A percentile compares a stretch with the other conserved stretches of the same genome.
Conservation (phyloP, 2,329 filamentous ascomycete species). For the Ambrosiella beaveri region DNA sequence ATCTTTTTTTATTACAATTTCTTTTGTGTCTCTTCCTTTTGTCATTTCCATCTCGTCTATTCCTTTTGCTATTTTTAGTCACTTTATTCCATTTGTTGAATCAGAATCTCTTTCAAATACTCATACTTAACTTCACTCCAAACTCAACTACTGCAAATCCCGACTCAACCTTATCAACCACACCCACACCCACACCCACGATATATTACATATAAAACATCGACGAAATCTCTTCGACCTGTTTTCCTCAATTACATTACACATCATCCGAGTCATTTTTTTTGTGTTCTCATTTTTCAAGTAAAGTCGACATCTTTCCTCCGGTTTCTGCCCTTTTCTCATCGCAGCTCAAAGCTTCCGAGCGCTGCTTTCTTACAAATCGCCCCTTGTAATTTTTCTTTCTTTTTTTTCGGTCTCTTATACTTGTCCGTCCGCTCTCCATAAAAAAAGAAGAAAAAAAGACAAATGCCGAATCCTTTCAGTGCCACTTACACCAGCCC, state of each 20-base stretch:
- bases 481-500: background rate
- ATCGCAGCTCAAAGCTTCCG: background rate
- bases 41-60: background rate
- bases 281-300: background rate
- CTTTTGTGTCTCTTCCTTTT: background rate
- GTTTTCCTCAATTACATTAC: background rate
- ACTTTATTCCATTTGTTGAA: background rate
- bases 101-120: background rate
- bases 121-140: too few species aligned
- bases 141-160: too few species aligned
- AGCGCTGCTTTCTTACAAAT: background rate
- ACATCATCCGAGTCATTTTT: background rate
- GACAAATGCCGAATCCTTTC: background rate
- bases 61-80: background rate
- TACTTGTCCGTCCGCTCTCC: background rate
- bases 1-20: background rate
- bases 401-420: background rate
- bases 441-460: background rate
- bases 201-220: too few species aligned
- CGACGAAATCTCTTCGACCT: too few species aligned
- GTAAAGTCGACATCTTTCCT: too few species aligned
- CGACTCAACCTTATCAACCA: too few species aligned
- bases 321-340: background rate
- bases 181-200: too few species aligned
- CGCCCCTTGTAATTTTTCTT: background rate